These are phyloP conservation scores for Fraxinus greggii DNA, from an alignment of 305 asterid genomes.

Conservation along the genomic window DNA sequence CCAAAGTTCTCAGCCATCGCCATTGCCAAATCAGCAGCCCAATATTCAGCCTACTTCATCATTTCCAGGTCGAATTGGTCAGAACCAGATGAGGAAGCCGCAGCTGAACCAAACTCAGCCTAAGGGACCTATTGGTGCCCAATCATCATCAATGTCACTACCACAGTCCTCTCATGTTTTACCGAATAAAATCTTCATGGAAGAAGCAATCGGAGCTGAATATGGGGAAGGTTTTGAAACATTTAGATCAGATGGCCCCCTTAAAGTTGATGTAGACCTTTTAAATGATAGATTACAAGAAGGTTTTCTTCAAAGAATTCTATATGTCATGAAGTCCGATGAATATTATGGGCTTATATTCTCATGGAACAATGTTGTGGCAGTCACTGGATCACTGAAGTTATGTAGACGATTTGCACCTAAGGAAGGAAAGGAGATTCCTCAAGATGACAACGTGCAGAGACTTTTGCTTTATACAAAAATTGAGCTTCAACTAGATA, in stretches of 20 bases:
- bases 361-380: constrained; percentile 98
- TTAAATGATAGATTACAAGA: constrained; percentile 86
- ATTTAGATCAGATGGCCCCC: constrained; percentile 80
- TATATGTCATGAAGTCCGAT: constrained; percentile 93
- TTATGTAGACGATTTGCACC: too few species aligned
- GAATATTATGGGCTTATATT: constrained; percentile 97
- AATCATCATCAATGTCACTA: constrained; percentile 46
- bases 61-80: constrained; percentile 49
- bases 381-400: constrained; percentile 16
- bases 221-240: constrained; percentile 99
- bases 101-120: constrained; percentile 58
- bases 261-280: constrained; percentile 95
- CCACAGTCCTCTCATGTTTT: constrained; percentile 56
- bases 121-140: constrained; percentile 49
- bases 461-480: too few species aligned
- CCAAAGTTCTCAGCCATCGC: constrained; percentile 53
- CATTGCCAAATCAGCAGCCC: constrained; percentile 49
- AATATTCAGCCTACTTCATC: constrained; percentile 48
- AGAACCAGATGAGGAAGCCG: constrained; percentile 65
- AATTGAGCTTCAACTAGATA: too few species aligned
- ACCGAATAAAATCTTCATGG: constrained; percentile 61
- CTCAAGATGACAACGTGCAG: too few species aligned
- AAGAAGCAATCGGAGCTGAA: constrained; percentile 98
- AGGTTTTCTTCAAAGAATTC: constrained; percentile 83
- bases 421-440: too few species aligned